Conservation (phyloP, 345 rosid species). For the Eucalyptus tenuipes region DNA sequence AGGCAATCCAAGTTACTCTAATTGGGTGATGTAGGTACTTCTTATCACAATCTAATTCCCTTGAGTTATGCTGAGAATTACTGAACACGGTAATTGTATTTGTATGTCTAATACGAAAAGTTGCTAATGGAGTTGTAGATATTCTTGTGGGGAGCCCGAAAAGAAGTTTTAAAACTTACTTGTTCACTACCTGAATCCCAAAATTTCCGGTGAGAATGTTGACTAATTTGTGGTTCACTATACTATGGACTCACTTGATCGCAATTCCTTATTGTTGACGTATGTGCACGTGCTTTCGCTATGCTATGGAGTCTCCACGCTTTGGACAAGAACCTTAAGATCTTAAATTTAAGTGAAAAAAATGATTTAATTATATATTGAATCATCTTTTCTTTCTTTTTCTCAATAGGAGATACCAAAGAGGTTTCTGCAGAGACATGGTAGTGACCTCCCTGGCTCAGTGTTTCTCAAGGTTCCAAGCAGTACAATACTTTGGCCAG, state of each 20-base stretch:
- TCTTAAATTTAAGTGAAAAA: background rate
- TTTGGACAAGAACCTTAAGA: background rate
- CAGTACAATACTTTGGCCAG: background rate
- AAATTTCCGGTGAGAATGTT: background rate
- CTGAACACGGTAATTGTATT: background rate
- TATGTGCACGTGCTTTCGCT: background rate
- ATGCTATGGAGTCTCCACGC: background rate
- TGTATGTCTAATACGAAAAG: background rate
- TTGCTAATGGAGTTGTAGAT: background rate
- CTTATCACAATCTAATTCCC: background rate
- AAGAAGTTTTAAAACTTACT: background rate
- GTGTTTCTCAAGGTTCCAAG: background rate
- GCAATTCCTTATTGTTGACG: background rate
- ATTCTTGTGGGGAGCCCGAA: background rate
- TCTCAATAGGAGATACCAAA: background rate
- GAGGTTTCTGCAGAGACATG: background rate
- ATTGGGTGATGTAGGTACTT: background rate
- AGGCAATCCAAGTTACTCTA: background rate
- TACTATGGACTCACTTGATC: background rate
- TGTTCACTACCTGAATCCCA: background rate
- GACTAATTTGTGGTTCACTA: background rate
- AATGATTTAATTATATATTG: background rate
- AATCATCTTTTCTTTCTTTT: background rate
- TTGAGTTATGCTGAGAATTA: background rate
- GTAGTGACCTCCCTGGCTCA: background rate